A percentile compares a stretch with the other conserved stretches of the same genome.
phyloP scores from a whole-genome alignment of 371 early-diverging fungal genomes.

The Mortierella sp. region DNA sequence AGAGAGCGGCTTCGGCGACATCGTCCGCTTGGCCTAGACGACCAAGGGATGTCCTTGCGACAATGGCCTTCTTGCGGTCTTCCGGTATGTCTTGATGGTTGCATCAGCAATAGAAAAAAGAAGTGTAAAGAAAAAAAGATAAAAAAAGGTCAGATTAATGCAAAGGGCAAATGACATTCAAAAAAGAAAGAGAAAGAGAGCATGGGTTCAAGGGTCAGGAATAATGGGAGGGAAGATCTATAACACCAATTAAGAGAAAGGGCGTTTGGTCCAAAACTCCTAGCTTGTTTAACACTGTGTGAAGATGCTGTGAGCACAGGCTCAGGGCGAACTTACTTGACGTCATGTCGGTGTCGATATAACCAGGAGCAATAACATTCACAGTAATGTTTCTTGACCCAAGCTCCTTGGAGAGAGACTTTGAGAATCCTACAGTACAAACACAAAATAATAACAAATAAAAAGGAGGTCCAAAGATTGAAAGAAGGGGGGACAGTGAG shows the following conservation, averaged over 20 bases:
- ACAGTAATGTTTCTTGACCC: constrained; percentile 82
- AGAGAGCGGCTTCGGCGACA: constrained; percentile 76
- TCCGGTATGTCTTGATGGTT: constrained; percentile 52
- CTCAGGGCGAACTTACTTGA: constrained; percentile 53
- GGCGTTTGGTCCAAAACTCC: constrained; percentile 6
- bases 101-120: constrained; percentile 5
- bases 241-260: background rate
- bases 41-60: constrained; percentile 67
- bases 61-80: constrained; percentile 55
- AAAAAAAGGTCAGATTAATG: background rate
- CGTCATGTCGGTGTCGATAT: constrained; percentile 90
- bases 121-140: background rate
- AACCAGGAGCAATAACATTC: constrained; percentile 92
- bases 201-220: background rate
- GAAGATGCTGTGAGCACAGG: background rate
- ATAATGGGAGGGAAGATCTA: background rate
- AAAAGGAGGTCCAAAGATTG: background rate
- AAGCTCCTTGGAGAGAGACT: constrained; percentile 85
- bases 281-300: background rate
- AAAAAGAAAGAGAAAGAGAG: background rate
- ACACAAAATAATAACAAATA: background rate
- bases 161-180: background rate
- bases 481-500: background rate
- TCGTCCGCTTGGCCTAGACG: constrained; percentile 76
- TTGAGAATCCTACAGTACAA: constrained; percentile 74